A percentile compares a stretch with the other conserved stretches of the same genome.
phyloP scores from a whole-genome alignment of 2,329 filamentous ascomycete species.

The Venturia pyrina region DNA sequence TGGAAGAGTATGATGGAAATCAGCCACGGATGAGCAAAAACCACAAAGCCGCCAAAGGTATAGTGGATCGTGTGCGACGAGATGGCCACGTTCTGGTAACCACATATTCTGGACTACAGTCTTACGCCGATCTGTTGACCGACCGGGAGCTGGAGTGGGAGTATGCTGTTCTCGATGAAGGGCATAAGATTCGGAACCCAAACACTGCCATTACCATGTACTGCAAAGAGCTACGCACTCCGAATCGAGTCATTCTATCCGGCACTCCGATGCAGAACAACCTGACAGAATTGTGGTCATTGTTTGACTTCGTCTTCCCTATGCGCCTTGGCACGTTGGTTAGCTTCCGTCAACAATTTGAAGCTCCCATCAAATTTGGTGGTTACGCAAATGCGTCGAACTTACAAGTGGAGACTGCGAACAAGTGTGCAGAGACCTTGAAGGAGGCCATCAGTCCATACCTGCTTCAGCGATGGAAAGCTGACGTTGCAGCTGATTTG shows the following conservation, averaged over 20 bases:
- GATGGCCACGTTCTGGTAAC: conserved; percentile 91
- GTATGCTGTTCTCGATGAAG: conserved; percentile 90
- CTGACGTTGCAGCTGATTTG: conserved; percentile 85
- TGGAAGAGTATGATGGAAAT: conserved; percentile 33
- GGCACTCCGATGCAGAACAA: conserved; percentile 99
- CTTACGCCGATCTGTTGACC: conserved; percentile 73
- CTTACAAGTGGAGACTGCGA: conserved; percentile 85
- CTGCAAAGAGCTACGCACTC: conserved; percentile 85
- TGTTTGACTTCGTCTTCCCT: conserved; percentile 96
- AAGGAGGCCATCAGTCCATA: conserved; percentile 94
- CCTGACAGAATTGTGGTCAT: conserved; percentile 84
- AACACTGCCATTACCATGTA: conserved; percentile 91
- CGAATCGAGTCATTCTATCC: conserved; percentile 85
- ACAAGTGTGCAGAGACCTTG: conserved; percentile 84
- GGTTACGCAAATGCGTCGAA: conserved; percentile 95
- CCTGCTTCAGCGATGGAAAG: conserved; percentile 81
- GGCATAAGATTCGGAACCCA: conserved; percentile 95
- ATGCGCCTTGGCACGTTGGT: conserved; percentile 90
- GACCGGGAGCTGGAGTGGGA: conserved; percentile 79
- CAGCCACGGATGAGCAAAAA: conserved; percentile 37
- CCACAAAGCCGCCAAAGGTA: conserved; percentile 61
- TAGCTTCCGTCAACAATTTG: conserved; percentile 83
- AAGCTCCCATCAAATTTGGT: conserved; percentile 84
- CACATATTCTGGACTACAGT: conserved; percentile 91
- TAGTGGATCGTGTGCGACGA: conserved; percentile 70